Base-by-base conservation (phyloP, 768 basidiomycete genomes). In the Sarcodon aspratus region DNA sequence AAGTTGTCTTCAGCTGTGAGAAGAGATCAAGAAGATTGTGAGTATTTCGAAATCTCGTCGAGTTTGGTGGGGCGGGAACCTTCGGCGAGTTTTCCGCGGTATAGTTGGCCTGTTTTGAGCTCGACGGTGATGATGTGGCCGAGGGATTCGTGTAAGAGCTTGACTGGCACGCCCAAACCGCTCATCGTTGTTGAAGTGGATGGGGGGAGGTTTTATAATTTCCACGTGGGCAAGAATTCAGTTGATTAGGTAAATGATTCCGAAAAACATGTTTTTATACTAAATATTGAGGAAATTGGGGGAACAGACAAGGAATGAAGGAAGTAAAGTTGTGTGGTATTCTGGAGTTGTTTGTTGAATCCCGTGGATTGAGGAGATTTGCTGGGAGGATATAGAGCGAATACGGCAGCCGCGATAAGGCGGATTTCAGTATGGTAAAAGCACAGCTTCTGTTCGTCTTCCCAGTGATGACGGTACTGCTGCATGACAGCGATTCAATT, bases 111-210 rank as follows among this genome's bases (percentile, higher is more conserved):
- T 1, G 93, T 96, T 68, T 98, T 98, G 49, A 97, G 78, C 66
- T 99, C 96, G n/a, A 94, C 91, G 5, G 95, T 97, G 55, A 99
- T 86, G 48, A 97, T 72, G 61, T 99, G 96, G 17, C 96, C 96
- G 31, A 98, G 72, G 48, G 90, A 88, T 71, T 98, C 96, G 61
- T 98, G 95, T 40, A 98, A 73, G 45, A 99, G 79, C 66, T 98
- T 98, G 54, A 96, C 87, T 52, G 95, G 95, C 50, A 97, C 88
- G 63, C 94, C 94, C 52, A 96, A 77, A 54, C 89, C 73, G 40
- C 40, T 42, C 45, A 65, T 61, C 44, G 62, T 81, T 71, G 56
- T 48, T 58, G 50, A 48, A 21, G 46, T 36, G 33, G 42, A 27
- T 10, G 44, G 33, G 7, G 44, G 50, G 18, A 46, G 33, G 21